A percentile compares a stretch with the other conserved stretches of the same genome.
Evolutionary conservation across 164 flowering plant species (phyloP).

Genomic region (Protea cynaroides): DNA sequence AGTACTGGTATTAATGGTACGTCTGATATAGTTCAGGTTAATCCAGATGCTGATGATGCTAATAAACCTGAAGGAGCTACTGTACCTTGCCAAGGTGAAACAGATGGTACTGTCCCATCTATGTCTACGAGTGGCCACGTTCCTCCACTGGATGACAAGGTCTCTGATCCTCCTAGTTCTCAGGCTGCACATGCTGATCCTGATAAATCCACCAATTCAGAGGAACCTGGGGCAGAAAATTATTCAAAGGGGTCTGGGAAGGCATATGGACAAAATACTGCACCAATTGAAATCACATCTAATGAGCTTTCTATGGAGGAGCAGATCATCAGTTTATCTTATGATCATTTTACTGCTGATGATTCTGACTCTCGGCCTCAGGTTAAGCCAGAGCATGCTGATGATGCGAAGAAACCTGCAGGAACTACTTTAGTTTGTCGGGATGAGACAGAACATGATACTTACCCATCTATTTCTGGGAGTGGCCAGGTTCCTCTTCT

Average conservation of each 20-base stretch:
- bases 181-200: background rate
- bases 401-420: conserved; percentile 4
- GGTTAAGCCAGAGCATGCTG: background rate
- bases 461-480: background rate
- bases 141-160: background rate
- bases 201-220: background rate
- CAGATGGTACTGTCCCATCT: background rate
- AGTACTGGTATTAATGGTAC: background rate
- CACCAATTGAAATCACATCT: background rate
- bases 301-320: background rate
- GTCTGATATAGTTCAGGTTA: background rate
- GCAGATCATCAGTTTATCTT: background rate
- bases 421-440: background rate
- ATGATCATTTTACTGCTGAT: too few relatives aligned
- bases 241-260: background rate
- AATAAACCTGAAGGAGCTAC: background rate
- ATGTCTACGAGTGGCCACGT: background rate
- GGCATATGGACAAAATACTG: background rate
- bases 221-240: background rate
- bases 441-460: background rate
- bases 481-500: background rate
- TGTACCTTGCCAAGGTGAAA: background rate
- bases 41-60: conserved; percentile 1
- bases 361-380: background rate
- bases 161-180: background rate